Evolutionary conservation across 2,329 filamentous ascomycete genomes (phyloP).

Genomic region (Neophaeococcomyces mojaviensis): DNA sequence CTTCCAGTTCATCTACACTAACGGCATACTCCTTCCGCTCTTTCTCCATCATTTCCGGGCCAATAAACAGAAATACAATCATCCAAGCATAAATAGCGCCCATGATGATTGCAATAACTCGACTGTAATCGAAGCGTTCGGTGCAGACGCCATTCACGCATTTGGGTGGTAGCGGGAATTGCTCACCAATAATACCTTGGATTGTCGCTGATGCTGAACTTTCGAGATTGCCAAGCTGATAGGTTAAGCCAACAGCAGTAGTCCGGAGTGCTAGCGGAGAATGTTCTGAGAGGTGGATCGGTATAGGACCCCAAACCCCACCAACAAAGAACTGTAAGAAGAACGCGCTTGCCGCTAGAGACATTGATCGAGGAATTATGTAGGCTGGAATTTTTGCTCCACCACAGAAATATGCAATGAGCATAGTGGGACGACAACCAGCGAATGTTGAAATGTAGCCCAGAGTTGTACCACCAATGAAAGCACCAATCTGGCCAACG

Average conservation of each 20-base stretch:
- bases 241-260: constrained; percentile 30
- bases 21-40: constrained; percentile 24
- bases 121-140: constrained; percentile 35
- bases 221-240: constrained; percentile 34
- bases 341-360: constrained; percentile 29
- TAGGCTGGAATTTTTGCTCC: constrained; percentile 31
- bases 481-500: constrained; percentile 29
- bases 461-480: constrained; percentile 28
- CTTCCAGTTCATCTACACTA: constrained; percentile 19
- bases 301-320: constrained; percentile 33
- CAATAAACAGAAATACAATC: constrained; percentile 29
- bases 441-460: constrained; percentile 32
- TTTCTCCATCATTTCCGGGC: constrained; percentile 26
- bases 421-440: constrained; percentile 31
- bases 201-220: constrained; percentile 38
- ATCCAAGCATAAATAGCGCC: constrained; percentile 26
- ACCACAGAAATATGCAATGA: constrained; percentile 28
- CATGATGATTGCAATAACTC: constrained; percentile 31
- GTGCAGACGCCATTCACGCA: constrained; percentile 21
- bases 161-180: constrained; percentile 30
- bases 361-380: constrained; percentile 26
- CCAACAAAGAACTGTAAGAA: constrained; percentile 34
- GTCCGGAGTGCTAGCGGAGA: constrained; percentile 29
- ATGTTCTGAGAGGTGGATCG: constrained; percentile 32
- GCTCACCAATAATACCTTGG: constrained; percentile 35